Evolutionary conservation across 1,139 yeast genomes (phyloP).

Genomic region (Magnusiomyces tetraspermus): DNA sequence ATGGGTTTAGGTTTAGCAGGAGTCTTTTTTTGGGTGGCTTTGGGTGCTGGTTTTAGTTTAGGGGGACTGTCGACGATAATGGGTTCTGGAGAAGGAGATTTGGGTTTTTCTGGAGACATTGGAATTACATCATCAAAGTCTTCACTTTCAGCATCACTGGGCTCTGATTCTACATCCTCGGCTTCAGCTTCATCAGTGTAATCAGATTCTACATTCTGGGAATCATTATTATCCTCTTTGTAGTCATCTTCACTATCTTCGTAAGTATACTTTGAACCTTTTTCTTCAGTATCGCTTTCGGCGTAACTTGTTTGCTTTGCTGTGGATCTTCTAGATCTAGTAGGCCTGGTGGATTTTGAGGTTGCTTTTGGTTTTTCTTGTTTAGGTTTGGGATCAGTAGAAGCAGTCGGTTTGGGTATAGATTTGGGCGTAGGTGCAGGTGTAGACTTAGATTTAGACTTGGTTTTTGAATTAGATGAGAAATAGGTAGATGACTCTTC

Average conservation of each 20-base stretch:
- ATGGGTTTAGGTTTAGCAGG: constrained; percentile 4
- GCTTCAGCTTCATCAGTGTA: constrained; percentile 2
- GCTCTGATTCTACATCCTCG: neutral
- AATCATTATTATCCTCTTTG: constrained; percentile 2
- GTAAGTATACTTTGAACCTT: constrained; percentile 29
- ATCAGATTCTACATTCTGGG: neutral
- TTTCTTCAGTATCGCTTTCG: neutral
- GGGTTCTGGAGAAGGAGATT: neutral
- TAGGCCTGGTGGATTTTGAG: neutral
- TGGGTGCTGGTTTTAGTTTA: neutral
- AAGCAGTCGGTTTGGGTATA: too few relatives aligned
- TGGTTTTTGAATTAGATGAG: neutral
- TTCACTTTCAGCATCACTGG: constrained; percentile 2
- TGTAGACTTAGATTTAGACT: neutral
- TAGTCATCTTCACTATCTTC: constrained; percentile 30
- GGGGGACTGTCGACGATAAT: neutral
- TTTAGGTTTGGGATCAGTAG: neutral
- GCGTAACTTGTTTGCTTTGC: neutral
- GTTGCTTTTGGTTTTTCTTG: neutral
- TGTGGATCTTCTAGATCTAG: neutral
- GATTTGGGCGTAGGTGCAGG: too few relatives aligned
- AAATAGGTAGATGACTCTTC: neutral
- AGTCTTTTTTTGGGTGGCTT: constrained; percentile 7
- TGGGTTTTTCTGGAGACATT: constrained; percentile 1
- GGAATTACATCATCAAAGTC: neutral